phyloP scores from a whole-genome alignment of 2,329 filamentous ascomycete species.

The Beauveria australis region DNA sequence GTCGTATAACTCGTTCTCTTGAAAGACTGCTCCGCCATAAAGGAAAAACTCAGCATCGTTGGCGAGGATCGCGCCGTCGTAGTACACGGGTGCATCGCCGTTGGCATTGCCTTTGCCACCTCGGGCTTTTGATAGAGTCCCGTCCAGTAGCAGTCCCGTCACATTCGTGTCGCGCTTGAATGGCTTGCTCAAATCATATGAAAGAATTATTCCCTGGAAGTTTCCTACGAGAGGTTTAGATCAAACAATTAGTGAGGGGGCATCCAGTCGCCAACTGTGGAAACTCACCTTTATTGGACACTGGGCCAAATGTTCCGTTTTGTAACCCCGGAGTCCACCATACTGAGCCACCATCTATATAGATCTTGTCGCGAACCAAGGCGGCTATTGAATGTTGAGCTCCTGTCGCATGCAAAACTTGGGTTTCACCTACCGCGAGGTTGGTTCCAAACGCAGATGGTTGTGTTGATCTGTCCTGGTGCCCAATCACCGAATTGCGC shows the following conservation, averaged over 20 bases:
- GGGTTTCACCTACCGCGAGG: slow-evolving; percentile 30
- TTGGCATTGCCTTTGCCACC: slow-evolving; percentile 41
- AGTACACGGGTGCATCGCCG: slow-evolving; percentile 46
- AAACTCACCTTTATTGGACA: slow-evolving; percentile 31
- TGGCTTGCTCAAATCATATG: slow-evolving; percentile 48
- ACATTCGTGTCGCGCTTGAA: slow-evolving; percentile 47
- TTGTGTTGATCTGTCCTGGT: slow-evolving; percentile 44
- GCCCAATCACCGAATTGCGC: slow-evolving; percentile 42
- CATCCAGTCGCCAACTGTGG: not conserved
- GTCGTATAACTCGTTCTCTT: slow-evolving; percentile 24
- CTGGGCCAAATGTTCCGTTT: slow-evolving; percentile 29
- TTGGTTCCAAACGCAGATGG: slow-evolving; percentile 51
- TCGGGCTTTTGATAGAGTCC: slow-evolving; percentile 36
- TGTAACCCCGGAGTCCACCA: slow-evolving; percentile 43
- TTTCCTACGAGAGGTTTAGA: slow-evolving; percentile 33
- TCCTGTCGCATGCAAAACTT: not conserved
- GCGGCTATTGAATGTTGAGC: slow-evolving; percentile 32
- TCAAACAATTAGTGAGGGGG: not conserved
- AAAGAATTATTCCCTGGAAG: slow-evolving; percentile 42
- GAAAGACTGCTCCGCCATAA: slow-evolving; percentile 49
- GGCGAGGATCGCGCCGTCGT: slow-evolving; percentile 56
- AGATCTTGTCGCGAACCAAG: slow-evolving; percentile 53
- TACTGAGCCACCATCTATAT: slow-evolving; percentile 55
- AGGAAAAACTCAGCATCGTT: slow-evolving; percentile 57
- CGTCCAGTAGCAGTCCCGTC: slow-evolving; percentile 38